Base-by-base conservation (phyloP, 1,139 yeast genomes). In the Blastobotrys serpentis region DNA sequence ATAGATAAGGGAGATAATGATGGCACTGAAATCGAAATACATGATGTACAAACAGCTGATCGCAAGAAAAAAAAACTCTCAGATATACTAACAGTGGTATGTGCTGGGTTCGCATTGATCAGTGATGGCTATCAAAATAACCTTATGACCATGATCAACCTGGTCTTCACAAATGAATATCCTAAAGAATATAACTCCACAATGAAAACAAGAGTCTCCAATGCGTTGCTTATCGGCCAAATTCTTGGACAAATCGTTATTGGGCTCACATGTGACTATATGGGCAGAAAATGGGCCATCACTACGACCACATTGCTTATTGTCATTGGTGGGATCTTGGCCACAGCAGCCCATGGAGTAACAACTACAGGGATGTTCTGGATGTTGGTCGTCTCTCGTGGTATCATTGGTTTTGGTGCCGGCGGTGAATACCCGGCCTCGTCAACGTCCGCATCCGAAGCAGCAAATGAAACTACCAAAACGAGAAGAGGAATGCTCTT, bases 341-440 rank as follows among this genome's bases (percentile, higher is more conserved):
- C 81, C 55, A 74, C 84, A 34, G 84, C 82, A 16, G 68, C 84
- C 7, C 81, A 78, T 55, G 86, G 84, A 43, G 79, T 79, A 26
- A 55, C 50, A 11, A 67, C 81, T 23, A 58, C 68, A 14, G 84
- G 84, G 10, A 76, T 81, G 82, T 81, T 85, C 60, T 84, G 89
- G 89, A 82, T 84, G 87, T 71, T 84, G 60, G 75, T 81, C 42
- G 78, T 83, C 26, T 70, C 78, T 50, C 72, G 89, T 64, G 88
- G 88, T 56, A 55, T 66, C 6, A 78, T 84, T 43, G 90, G 90
- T 46, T 78, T 82, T 53, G 90, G 90, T 51, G 77, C 84, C 53
- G 90, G 90, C 51, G 88, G 88, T 19, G 92, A 85, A 62, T 82
- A 84, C 63, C 86, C 86, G 2, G 81, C 86, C 1, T 79, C 84